These are phyloP conservation scores for Chiua virens DNA, from an alignment of 768 basidiomycete genomes.

Conservation along the genomic window DNA sequence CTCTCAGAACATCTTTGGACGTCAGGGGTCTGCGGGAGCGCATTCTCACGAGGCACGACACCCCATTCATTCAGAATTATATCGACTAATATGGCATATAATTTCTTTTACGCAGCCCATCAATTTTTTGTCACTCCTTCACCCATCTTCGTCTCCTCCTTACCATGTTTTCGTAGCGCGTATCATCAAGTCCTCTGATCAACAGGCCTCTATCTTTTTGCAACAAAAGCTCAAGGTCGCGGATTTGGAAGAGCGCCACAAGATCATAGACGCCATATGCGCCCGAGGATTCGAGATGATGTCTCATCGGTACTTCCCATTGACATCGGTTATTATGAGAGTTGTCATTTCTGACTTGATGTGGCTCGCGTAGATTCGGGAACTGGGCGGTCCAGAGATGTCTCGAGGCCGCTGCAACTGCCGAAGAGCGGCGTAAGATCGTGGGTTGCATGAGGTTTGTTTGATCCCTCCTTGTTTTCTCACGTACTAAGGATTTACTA, in stretches of 20 bases:
- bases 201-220: constrained; percentile 87
- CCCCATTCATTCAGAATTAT: constrained; percentile 2
- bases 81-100: constrained; percentile 16
- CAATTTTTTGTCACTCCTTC: constrained; percentile 83
- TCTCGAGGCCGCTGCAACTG: constrained; percentile 72
- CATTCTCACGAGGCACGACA: constrained; percentile 54
- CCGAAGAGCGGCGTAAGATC: constrained; percentile 77
- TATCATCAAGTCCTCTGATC: constrained; percentile 87
- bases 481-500: constrained; percentile 2
- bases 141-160: constrained; percentile 82
- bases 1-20: constrained; percentile 25
- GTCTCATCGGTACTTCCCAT: constrained; percentile 65
- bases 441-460: constrained; percentile 82
- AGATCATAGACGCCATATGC: constrained; percentile 87
- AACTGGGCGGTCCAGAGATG: constrained; percentile 92
- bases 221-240: constrained; percentile 91
- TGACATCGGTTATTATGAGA: neutral
- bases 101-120: constrained; percentile 57
- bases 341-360: constrained; percentile 2
- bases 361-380: constrained; percentile 59
- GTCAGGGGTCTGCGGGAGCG: constrained; percentile 25
- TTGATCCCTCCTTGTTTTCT: constrained; percentile 1
- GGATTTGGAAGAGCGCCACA: constrained; percentile 69
- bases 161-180: constrained; percentile 80
- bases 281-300: constrained; percentile 88